Percentiles rank a stretch among this genome's conserved stretches.
phyloP scores from a whole-genome alignment of 805 yeast genomes.

The Nakazawaea peltata region DNA sequence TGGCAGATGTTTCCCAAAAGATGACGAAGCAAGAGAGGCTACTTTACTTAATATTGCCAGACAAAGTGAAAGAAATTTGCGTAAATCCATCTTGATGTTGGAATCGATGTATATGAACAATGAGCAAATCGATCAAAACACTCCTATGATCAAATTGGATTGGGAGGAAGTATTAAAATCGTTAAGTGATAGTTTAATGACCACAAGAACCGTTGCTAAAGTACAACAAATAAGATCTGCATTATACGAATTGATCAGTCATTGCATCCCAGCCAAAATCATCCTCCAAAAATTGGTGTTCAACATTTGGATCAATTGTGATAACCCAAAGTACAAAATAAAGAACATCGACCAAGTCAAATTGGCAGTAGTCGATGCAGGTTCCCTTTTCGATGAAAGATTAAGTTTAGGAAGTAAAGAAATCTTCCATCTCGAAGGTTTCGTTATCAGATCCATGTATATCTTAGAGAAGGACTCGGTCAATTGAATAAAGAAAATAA shows the following conservation, averaged over 20 bases:
- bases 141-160: slow-evolving; percentile 65
- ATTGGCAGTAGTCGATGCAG: slow-evolving; percentile 44
- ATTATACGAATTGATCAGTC: slow-evolving; percentile 79
- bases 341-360: slow-evolving; percentile 22
- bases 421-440: slow-evolving; percentile 93
- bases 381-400: slow-evolving; percentile 76
- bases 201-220: slow-evolving; percentile 56
- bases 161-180: slow-evolving; percentile 79
- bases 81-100: slow-evolving; percentile 69
- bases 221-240: slow-evolving; percentile 55
- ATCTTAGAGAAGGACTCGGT: slow-evolving; percentile 37
- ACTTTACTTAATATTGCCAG: slow-evolving; percentile 45
- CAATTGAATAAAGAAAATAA: not conserved
- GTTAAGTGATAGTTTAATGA: slow-evolving; percentile 51
- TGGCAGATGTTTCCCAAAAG: slow-evolving; percentile 21
- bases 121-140: slow-evolving; percentile 36
- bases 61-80: slow-evolving; percentile 59
- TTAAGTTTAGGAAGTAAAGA: slow-evolving; percentile 80
- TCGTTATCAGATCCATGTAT: slow-evolving; percentile 83
- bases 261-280: slow-evolving; percentile 86
- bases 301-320: slow-evolving; percentile 22
- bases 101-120: slow-evolving; percentile 77
- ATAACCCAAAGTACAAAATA: slow-evolving; percentile 12
- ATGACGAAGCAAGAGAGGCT: slow-evolving; percentile 22
- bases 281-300: slow-evolving; percentile 55